These are phyloP conservation scores for Fraxinus americana DNA, from an alignment of 257 asterid genomes.

Conservation along the genomic window DNA sequence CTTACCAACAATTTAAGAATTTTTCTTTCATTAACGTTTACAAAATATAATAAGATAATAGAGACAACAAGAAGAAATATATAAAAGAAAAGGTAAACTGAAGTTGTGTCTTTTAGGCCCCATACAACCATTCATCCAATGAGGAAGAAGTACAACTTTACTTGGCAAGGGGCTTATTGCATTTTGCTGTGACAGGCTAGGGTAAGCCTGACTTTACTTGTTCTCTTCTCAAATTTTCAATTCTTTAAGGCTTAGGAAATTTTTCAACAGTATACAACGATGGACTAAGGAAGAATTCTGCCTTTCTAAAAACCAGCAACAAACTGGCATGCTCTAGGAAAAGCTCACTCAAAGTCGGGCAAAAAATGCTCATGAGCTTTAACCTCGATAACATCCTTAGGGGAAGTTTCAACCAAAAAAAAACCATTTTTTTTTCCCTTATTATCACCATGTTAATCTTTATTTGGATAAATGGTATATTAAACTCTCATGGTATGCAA, in stretches of 20 bases:
- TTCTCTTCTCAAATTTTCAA: not conserved
- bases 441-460: not conserved
- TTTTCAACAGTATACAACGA: not conserved
- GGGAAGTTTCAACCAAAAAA: not conserved
- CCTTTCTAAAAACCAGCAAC: not conserved
- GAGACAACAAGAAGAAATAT: not conserved
- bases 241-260: not conserved
- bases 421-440: too few species aligned
- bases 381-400: not conserved
- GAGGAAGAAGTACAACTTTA: not conserved
- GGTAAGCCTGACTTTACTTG: not conserved
- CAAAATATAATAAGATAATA: not conserved
- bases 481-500: not conserved
- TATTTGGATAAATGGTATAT: not conserved
- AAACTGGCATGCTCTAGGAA: not conserved
- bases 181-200: not conserved
- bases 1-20: not conserved
- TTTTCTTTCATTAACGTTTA: not conserved
- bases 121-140: not conserved
- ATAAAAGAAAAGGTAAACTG: not conserved
- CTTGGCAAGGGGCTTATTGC: not conserved
- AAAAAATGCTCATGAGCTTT: not conserved
- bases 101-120: not conserved
- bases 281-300: not conserved
- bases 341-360: not conserved